These are phyloP conservation scores for Naganishia antarctica DNA, from an alignment of 768 basidiomycete species.

Conservation along the genomic window DNA sequence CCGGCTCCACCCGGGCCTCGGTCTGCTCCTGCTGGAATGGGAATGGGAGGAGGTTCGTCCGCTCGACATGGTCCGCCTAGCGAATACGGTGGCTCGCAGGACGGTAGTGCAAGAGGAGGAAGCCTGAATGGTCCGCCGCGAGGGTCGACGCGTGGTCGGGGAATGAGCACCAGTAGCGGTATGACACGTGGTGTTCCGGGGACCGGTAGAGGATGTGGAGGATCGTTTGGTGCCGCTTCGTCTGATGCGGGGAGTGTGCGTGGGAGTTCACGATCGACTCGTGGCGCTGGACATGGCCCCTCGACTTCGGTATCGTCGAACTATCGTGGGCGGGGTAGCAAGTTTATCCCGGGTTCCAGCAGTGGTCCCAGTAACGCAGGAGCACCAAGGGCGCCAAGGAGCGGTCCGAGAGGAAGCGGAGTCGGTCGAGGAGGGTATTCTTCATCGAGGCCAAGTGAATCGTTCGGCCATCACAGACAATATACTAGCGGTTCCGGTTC, in stretches of 20 bases:
- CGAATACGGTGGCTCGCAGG: constrained; percentile 21
- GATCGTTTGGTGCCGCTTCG: constrained; percentile 1
- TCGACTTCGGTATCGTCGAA: constrained; percentile 3
- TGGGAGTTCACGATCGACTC: constrained; percentile 6
- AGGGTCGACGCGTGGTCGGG: neutral
- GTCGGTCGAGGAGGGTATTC: constrained; percentile 13
- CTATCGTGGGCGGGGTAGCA: constrained; percentile 1
- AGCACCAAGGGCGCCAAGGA: constrained; percentile 18
- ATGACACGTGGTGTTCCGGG: constrained; percentile 19
- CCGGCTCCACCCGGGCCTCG: constrained; percentile 6
- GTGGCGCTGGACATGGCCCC: neutral
- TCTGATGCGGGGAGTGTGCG: constrained; percentile 9
- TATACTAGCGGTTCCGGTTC: neutral
- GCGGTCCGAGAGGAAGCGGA: neutral
- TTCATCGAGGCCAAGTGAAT: neutral
- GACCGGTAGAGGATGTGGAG: constrained; percentile 19
- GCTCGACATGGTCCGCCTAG: constrained; percentile 4
- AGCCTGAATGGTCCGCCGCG: constrained; percentile 14
- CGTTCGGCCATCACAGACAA: constrained; percentile 4
- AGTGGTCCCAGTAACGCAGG: neutral
- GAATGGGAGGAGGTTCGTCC: neutral
- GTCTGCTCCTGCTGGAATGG: constrained; percentile 13
- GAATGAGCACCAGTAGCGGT: neutral
- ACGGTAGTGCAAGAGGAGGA: constrained; percentile 6
- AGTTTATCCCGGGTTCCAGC: neutral